A percentile compares a stretch with the other conserved stretches of the same genome.
These are phyloP conservation scores for Rosa hybrid DNA, from an alignment of 331 rosid species.

Conservation along the genomic window DNA sequence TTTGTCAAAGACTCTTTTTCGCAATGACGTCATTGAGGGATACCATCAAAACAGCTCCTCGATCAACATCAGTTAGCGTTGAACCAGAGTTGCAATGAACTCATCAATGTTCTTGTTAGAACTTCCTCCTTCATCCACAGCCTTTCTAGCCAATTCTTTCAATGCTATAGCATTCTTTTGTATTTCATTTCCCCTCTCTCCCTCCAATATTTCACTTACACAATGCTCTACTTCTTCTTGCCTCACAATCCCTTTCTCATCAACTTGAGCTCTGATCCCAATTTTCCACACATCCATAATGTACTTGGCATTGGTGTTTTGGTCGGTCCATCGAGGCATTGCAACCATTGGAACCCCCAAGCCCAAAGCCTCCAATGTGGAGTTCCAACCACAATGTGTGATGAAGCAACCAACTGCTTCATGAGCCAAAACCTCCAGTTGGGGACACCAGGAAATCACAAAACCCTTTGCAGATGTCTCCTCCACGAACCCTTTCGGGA, in stretches of 20 bases:
- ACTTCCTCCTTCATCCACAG: too few species aligned
- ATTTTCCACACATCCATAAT: conserved; percentile 48
- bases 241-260: conserved; percentile 37
- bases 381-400: conserved; percentile 47
- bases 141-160: too few species aligned
- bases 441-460: conserved; percentile 53
- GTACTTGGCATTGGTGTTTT: conserved; percentile 41
- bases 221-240: conserved; percentile 26
- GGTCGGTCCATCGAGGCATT: conserved; percentile 42
- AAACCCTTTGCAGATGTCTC: conserved; percentile 35
- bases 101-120: too few species aligned
- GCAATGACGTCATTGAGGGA: too few species aligned
- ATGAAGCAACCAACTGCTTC: conserved; percentile 52
- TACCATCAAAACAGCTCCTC: too few species aligned
- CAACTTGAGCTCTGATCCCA: conserved; percentile 28
- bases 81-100: too few species aligned
- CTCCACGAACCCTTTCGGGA: conserved; percentile 20
- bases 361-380: conserved; percentile 49
- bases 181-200: conserved; percentile 21
- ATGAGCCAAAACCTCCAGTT: conserved; percentile 44
- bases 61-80: too few species aligned
- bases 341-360: conserved; percentile 47
- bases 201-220: conserved; percentile 32
- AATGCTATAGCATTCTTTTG: too few species aligned
- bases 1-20: too few species aligned